Conservation (phyloP, 805 yeast species). For the Sugiyamaella smithiae region DNA sequence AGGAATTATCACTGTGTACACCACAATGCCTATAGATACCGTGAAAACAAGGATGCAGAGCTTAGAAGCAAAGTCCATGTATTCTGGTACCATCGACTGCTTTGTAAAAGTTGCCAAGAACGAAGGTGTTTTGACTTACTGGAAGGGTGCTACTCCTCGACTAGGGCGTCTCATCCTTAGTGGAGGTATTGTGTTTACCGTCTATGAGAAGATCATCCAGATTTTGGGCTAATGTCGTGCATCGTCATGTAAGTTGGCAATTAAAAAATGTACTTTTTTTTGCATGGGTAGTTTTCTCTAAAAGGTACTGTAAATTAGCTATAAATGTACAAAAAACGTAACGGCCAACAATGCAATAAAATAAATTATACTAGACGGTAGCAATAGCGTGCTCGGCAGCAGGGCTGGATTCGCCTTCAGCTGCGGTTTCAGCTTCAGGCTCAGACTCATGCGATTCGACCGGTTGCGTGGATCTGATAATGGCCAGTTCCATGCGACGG, state of each 20-base stretch:
- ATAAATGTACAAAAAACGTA: neutral
- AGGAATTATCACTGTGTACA: conserved; percentile 83
- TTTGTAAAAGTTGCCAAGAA: conserved; percentile 74
- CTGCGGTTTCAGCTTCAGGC: conserved; percentile 4
- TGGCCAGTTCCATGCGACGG: conserved; percentile 67
- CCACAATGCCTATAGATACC: conserved; percentile 94
- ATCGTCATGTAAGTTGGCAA: too few species aligned
- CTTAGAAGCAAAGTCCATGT: conserved; percentile 67
- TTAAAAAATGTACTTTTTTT: too few species aligned
- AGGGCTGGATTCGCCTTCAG: neutral
- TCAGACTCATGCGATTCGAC: conserved; percentile 8
- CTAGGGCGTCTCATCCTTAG: conserved; percentile 86
- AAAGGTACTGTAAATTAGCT: conserved; percentile 35
- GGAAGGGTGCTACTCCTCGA: conserved; percentile 99
- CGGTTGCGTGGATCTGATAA: conserved; percentile 34
- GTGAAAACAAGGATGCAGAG: conserved; percentile 98
- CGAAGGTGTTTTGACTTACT: conserved; percentile 87
- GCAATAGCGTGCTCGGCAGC: neutral
- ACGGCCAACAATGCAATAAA: conserved; percentile 1
- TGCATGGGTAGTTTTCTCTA: neutral
- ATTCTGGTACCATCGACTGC: conserved; percentile 76
- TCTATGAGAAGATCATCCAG: conserved; percentile 83
- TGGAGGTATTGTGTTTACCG: conserved; percentile 97
- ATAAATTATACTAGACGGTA: conserved; percentile 5
- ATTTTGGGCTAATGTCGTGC: conserved; percentile 26